Percentiles rank a stretch among this genome's conserved stretches.
phyloP scores from a whole-genome alignment of 805 yeast species.

The Zygosaccharomyces kombuchaensis region DNA sequence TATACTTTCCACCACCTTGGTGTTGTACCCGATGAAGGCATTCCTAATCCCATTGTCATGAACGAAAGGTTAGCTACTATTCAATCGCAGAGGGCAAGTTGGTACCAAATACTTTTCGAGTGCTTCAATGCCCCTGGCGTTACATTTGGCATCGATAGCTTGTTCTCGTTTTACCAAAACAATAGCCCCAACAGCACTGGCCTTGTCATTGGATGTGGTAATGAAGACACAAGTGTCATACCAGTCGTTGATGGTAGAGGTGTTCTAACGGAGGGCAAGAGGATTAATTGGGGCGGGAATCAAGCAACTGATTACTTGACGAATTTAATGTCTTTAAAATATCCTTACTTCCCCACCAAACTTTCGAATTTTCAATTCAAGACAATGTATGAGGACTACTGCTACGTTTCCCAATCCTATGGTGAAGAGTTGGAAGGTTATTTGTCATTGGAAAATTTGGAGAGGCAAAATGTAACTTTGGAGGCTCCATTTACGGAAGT shows the following conservation, averaged over 20 bases:
- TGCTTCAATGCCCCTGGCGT: slow-evolving; percentile 70
- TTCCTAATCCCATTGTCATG: slow-evolving; percentile 76
- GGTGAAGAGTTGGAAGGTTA: slow-evolving; percentile 53
- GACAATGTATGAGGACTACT: slow-evolving; percentile 64
- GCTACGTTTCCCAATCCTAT: slow-evolving; percentile 72
- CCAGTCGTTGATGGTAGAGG: slow-evolving; percentile 78
- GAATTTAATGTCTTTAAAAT: slow-evolving; percentile 66
- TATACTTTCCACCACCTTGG: slow-evolving; percentile 78
- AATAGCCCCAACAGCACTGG: slow-evolving; percentile 42
- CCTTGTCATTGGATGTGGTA: slow-evolving; percentile 76
- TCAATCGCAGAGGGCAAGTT: slow-evolving; percentile 58
- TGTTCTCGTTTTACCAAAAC: slow-evolving; percentile 73
- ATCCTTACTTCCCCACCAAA: slow-evolving; percentile 85
- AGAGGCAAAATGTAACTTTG: slow-evolving; percentile 63
- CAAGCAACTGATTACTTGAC: slow-evolving; percentile 62
- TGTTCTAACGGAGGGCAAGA: slow-evolving; percentile 58
- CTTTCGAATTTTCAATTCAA: slow-evolving; percentile 61
- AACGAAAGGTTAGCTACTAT: slow-evolving; percentile 76
- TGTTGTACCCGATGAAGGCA: slow-evolving; percentile 48
- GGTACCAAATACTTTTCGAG: slow-evolving; percentile 85
- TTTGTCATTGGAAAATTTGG: slow-evolving; percentile 60
- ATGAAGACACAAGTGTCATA: slow-evolving; percentile 75
- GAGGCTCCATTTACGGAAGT: slow-evolving; percentile 78
- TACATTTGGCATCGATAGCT: slow-evolving; percentile 75
- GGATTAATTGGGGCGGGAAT: slow-evolving; percentile 91